A percentile compares a stretch with the other conserved stretches of the same genome.
Conservation (phyloP, 305 asterid genomes). For the Euphrasia arctica region DNA sequence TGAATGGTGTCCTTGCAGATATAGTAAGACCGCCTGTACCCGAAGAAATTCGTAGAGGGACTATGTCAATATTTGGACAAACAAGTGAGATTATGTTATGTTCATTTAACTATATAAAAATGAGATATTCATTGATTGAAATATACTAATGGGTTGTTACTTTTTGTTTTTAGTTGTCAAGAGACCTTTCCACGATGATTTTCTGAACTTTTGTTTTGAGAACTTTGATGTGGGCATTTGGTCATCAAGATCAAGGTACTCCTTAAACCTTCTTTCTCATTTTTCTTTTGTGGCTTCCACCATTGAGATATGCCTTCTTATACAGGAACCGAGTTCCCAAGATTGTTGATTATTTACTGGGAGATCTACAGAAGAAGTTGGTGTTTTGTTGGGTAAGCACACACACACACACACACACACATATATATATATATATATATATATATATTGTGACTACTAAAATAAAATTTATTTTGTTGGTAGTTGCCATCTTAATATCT, state of each 20-base stretch:
- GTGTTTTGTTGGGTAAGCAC: slow-evolving; percentile 36
- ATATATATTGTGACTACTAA: too few species aligned
- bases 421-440: too few species aligned
- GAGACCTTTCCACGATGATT: slow-evolving; percentile 59
- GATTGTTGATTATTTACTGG: slow-evolving; percentile 66
- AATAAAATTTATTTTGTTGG: too few species aligned
- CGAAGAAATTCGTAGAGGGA: slow-evolving; percentile 34
- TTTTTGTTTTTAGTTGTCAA: slow-evolving; percentile 57
- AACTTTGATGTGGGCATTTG: slow-evolving; percentile 86
- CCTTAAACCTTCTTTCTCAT: slow-evolving; percentile 12
- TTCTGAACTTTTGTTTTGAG: slow-evolving; percentile 74
- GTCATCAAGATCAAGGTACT: slow-evolving; percentile 90
- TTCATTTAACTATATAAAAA: slow-evolving; percentile 1
- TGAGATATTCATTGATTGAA: too few species aligned
- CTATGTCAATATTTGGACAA: slow-evolving; percentile 39
- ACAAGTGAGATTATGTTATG: slow-evolving; percentile 49
- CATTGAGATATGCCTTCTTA: slow-evolving; percentile 25
- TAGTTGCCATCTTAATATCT: too few species aligned
- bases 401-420: too few species aligned
- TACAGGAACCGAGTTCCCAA: slow-evolving; percentile 50
- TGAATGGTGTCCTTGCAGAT: slow-evolving; percentile 87
- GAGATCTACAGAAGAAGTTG: slow-evolving; percentile 48
- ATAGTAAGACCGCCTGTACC: slow-evolving; percentile 45
- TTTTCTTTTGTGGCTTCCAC: slow-evolving; percentile 25
- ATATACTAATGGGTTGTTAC: slow-evolving; percentile 20